Conservation (phyloP, 164 flowering plant genomes). For the Annona squamosa region DNA sequence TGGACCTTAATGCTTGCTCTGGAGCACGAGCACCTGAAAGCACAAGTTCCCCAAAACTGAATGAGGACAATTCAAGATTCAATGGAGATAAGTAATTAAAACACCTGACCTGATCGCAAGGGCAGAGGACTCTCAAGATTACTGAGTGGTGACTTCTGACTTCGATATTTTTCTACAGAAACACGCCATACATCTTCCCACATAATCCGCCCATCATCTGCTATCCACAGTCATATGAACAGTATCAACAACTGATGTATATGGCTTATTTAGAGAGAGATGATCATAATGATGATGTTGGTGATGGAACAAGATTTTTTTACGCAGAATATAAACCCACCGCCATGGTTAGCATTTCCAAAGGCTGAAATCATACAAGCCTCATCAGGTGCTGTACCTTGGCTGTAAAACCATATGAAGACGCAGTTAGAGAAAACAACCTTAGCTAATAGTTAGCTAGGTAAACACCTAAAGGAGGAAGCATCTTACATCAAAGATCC, state of each 20-base stretch:
- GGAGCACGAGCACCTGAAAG: conserved; percentile 42
- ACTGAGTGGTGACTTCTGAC: conserved; percentile 40
- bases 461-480: neutral
- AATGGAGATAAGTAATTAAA: neutral
- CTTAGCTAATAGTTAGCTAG: neutral
- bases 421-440: neutral
- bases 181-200: conserved; percentile 83
- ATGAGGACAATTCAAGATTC: neutral
- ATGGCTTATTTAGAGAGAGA: no score
- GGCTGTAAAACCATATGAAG: conserved; percentile 42
- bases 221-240: conserved; percentile 3
- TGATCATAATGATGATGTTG: no score
- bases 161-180: conserved; percentile 47
- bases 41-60: conserved; percentile 7
- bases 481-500: conserved; percentile 76
- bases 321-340: neutral
- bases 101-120: conserved; percentile 41
- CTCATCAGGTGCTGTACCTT: conserved; percentile 85
- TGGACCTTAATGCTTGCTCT: conserved; percentile 39
- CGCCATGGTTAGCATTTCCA: conserved; percentile 57
- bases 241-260: neutral
- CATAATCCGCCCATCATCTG: conserved; percentile 72
- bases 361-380: conserved; percentile 91
- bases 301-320: no score
- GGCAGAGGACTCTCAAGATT: conserved; percentile 50